Percentiles rank a stretch among this genome's conserved stretches.
Conservation (phyloP, 257 asterid genomes). For the Plantago elongata region DNA sequence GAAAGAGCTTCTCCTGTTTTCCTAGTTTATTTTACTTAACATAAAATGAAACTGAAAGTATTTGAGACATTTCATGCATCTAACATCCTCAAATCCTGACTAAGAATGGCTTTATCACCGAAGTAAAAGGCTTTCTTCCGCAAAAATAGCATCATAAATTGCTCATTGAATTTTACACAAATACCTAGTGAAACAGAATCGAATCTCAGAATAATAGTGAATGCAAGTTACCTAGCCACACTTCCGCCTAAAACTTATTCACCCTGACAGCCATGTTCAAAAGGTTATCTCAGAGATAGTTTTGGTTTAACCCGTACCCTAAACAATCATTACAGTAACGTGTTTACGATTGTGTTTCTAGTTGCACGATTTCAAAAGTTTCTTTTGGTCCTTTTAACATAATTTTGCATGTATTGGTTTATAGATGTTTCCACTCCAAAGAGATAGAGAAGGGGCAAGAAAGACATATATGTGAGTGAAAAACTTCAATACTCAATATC, state of each 20-base stretch:
- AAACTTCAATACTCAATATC: slow-evolving; percentile 1
- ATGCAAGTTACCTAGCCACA: neutral
- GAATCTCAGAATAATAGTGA: too few species aligned
- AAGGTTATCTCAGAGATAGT: neutral
- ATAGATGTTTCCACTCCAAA: too few species aligned
- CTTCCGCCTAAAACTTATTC: neutral
- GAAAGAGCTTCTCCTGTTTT: too few species aligned
- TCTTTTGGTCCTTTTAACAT: neutral
- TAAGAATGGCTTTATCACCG: too few species aligned
- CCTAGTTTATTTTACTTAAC: too few species aligned
- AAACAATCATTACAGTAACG: neutral
- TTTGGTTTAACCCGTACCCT: neutral
- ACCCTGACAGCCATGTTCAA: neutral
- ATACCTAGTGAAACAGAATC: too few species aligned
- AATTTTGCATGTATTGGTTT: neutral
- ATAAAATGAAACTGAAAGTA: neutral
- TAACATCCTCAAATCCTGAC: neutral
- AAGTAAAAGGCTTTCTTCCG: too few species aligned
- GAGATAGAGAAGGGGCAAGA: too few species aligned
- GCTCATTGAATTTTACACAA: too few species aligned
- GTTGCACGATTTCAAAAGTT: neutral
- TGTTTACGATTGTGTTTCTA: neutral
- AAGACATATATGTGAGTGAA: neutral
- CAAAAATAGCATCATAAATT: too few species aligned
- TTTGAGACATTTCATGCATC: slow-evolving; percentile 4